Percentiles rank a stretch among this genome's conserved stretches.
phyloP scores from a whole-genome alignment of 805 yeast genomes.

The Kregervanrija pseudodelftensis region DNA sequence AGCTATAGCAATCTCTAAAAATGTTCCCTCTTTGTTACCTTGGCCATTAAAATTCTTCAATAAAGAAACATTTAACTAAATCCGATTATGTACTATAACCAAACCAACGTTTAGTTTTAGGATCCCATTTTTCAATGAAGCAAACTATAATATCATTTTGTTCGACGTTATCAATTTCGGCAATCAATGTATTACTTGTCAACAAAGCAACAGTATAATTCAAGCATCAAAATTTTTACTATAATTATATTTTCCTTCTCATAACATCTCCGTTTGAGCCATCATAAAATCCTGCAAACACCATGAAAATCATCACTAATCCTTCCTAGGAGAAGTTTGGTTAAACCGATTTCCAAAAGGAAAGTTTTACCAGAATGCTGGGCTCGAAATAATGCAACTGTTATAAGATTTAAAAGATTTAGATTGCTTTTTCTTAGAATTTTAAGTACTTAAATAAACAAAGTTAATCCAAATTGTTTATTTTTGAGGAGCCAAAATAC shows the following conservation, averaged over 20 bases:
- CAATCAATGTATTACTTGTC: conserved; percentile 91
- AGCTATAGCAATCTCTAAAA: conserved; percentile 88
- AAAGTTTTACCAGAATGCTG: conserved; percentile 95
- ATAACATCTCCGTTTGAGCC: conserved; percentile 88
- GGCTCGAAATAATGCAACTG: conserved; percentile 92
- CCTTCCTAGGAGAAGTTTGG: conserved; percentile 32
- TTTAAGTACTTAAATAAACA: conserved; percentile 25
- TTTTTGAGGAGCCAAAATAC: no score
- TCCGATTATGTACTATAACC: conserved; percentile 81
- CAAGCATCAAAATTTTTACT: conserved; percentile 71
- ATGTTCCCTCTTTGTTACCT: conserved; percentile 98
- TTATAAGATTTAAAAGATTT: conserved; percentile 83
- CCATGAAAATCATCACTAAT: conserved; percentile 60
- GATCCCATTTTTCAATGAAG: conserved; percentile 97
- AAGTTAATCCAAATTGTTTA: no score
- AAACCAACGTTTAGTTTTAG: conserved; percentile 84
- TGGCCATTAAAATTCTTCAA: no score
- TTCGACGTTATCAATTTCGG: conserved; percentile 64
- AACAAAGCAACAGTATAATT: conserved; percentile 80
- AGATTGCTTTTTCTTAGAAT: conserved; percentile 79
- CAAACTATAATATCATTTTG: conserved; percentile 87
- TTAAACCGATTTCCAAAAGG: conserved; percentile 73
- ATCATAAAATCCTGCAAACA: conserved; percentile 82
- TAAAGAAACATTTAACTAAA: conserved; percentile 72
- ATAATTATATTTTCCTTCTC: conserved; percentile 93